Conservation (phyloP, 495 filamentous ascomycete genomes). For the Penicillium malachiteum region DNA sequence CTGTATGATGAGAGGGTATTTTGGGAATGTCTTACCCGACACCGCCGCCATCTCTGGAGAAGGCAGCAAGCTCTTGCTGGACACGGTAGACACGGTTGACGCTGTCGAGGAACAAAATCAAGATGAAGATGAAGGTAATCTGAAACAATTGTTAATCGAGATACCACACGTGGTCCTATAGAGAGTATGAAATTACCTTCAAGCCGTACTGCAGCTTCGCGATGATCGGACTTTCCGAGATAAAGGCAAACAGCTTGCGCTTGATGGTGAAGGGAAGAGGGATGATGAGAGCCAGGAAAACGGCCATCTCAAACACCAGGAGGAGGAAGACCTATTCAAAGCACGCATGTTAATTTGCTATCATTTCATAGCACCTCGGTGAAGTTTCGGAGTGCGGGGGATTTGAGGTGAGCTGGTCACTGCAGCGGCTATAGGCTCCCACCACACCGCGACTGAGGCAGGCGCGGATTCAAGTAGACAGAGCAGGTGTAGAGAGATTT, state of each 20-base stretch:
- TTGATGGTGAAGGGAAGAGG: conserved; percentile 85
- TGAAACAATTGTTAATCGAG: conserved; percentile 35
- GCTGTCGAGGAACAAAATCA: conserved; percentile 97
- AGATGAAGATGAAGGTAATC: conserved; percentile 98
- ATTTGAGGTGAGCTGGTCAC: conserved; percentile 5
- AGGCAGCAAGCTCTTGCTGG: conserved; percentile 76
- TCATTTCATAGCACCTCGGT: background rate
- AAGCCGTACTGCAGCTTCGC: conserved; percentile 80
- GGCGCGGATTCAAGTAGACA: background rate
- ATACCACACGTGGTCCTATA: background rate
- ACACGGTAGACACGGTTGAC: conserved; percentile 98
- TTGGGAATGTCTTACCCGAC: conserved; percentile 33
- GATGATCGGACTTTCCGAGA: conserved; percentile 81
- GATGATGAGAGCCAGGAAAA: conserved; percentile 90
- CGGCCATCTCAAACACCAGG: conserved; percentile 86
- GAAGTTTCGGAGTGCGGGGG: too few species aligned
- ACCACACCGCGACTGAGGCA: conserved; percentile 4
- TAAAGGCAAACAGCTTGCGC: conserved; percentile 87
- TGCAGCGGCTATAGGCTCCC: conserved; percentile 24
- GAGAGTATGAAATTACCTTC: conserved; percentile 52
- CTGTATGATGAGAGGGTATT: background rate
- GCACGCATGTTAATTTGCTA: background rate
- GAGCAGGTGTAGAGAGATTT: background rate
- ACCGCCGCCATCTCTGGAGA: conserved; percentile 48
- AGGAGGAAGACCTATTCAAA: conserved; percentile 80